Evolutionary conservation across 1,284 basidiomycete genomes (phyloP).

Genomic region (Cutaneotrichosporon sp.): DNA sequence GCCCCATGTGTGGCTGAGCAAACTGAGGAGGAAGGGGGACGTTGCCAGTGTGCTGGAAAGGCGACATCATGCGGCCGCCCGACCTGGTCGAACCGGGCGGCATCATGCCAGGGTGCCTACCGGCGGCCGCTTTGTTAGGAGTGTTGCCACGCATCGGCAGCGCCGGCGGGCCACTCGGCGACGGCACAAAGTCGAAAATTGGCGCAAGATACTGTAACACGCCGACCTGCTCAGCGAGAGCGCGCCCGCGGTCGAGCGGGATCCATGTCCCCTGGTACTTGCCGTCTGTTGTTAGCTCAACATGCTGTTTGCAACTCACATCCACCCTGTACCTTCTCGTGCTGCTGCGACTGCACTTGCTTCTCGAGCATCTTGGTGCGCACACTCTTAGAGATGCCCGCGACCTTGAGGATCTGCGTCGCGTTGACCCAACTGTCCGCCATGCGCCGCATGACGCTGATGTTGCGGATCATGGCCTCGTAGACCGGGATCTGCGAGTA

Average conservation of each 20-base stretch:
- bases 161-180: conserved; percentile 42
- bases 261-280: conserved; percentile 99
- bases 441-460: conserved; percentile 95
- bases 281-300: conserved; percentile 60
- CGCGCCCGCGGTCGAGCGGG: conserved; percentile 82
- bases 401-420: conserved; percentile 98
- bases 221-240: conserved; percentile 81
- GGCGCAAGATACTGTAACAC: conserved; percentile 79
- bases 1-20: conserved; percentile 18
- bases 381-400: conserved; percentile 93
- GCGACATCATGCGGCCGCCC: conserved; percentile 31
- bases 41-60: conserved; percentile 22
- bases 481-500: conserved; percentile 63
- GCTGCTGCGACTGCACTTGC: conserved; percentile 90
- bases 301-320: conserved; percentile 53
- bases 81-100: conserved; percentile 11
- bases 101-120: conserved; percentile 6
- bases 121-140: conserved; percentile 20
- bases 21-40: conserved; percentile 38
- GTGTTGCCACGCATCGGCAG: conserved; percentile 42
- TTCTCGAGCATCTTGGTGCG: conserved; percentile 98
- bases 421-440: conserved; percentile 86
- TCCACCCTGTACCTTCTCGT: conserved; percentile 98
- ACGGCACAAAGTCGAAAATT: conserved; percentile 86
- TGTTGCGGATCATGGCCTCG: conserved; percentile 95